Evolutionary conservation across 2,329 filamentous ascomycete species (phyloP), one percentile per base, ranked within the genome.

Genomic region (Thermothelomyces thermophilus): DNA sequence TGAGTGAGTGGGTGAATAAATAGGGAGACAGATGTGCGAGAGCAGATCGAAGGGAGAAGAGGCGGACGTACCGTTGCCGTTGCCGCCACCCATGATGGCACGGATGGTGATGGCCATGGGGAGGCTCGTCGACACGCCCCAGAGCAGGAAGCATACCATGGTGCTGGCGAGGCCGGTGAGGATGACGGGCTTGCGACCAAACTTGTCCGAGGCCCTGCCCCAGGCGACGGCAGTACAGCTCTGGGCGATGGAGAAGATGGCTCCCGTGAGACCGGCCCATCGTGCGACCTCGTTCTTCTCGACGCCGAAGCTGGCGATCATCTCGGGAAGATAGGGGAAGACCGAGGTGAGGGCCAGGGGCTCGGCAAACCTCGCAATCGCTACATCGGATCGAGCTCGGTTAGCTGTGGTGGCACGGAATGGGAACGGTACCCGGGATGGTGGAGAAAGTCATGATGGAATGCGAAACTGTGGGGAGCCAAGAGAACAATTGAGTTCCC

Each of bases 101-200:
- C 91, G 80, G 11, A 88, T 79, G 3, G 75, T 65, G 35, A 98
- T 84, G 1, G 90, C 87, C 87, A 93, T 90, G 3, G 80, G 69
- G 9, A 97, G 69, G 56, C 76, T 88, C 3, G 77, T 85, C 0
- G 89, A 89, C 68, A 95, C 82, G 6, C 93, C 91, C 80, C 90
- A 96, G 19, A 89, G 57, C 17, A 96, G 60, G 58, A 86, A 90
- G 35, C 85, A 85, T 1, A 83, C 63, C 87, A 96, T 94, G 39
- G 90, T 95, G 59, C 79, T 86, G 33, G 82, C 65, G 16, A 93
- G 72, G 0, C 87, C 89, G 7, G 76, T 63, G 13, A 97, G 73
- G 52, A 97, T 87, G 34, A 85, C 79, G 1, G 85, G 86, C 63
- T 95, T 96, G 49, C 91, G 80, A 17, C 91, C 93, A 54, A 87